phyloP scores from a whole-genome alignment of 139 green algal genomes.

The Zygnema cylindricum region DNA sequence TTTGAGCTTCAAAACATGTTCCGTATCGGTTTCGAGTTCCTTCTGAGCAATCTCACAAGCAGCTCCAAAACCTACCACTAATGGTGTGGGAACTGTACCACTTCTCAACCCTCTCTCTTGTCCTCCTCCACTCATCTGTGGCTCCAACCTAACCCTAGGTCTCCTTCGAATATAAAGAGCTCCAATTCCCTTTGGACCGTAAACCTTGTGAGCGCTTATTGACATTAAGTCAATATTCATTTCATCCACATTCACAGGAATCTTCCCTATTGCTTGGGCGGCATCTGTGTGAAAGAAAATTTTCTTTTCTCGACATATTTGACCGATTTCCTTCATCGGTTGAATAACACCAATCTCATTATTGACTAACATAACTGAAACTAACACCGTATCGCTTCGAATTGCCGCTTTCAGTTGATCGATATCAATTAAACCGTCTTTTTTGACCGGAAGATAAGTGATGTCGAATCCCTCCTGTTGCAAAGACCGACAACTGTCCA shows the following conservation, averaged over 20 bases:
- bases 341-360: constrained; percentile 95
- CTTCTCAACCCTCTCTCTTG: constrained; percentile 88
- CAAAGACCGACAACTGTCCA: constrained; percentile 92
- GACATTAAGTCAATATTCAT: constrained; percentile 92
- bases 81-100: constrained; percentile 84
- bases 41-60: constrained; percentile 80
- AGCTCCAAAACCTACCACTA: constrained; percentile 88
- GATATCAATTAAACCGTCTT: constrained; percentile 86
- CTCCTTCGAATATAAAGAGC: constrained; percentile 94
- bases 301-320: constrained; percentile 79
- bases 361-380: constrained; percentile 96
- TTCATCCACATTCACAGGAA: constrained; percentile 89
- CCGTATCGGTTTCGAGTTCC: constrained; percentile 66
- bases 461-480: constrained; percentile 83
- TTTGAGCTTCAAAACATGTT: constrained; percentile 77
- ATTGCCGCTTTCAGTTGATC: constrained; percentile 81
- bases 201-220: constrained; percentile 97
- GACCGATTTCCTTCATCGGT: constrained; percentile 89
- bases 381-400: constrained; percentile 85
- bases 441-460: constrained; percentile 92
- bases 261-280: constrained; percentile 87
- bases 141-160: constrained; percentile 90
- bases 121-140: constrained; percentile 91
- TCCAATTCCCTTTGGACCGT: constrained; percentile 96
- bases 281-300: constrained; percentile 94